These are phyloP conservation scores for Phaeosphaeriaceae sp. DNA, from an alignment of 2,329 filamentous ascomycete genomes.

Conservation along the genomic window DNA sequence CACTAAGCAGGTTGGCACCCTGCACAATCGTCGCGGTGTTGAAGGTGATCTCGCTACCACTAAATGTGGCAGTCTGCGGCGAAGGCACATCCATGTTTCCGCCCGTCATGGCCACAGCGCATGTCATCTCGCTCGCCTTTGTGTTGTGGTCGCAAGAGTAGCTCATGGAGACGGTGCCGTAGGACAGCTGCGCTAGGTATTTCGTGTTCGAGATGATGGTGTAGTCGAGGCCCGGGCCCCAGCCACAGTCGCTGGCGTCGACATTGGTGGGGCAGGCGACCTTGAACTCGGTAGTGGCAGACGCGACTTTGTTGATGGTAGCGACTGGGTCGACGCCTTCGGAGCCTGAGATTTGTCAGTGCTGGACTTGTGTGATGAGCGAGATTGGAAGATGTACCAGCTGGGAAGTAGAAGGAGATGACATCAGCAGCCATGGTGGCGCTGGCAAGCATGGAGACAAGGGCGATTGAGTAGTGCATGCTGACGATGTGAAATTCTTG, in stretches of 20 bases:
- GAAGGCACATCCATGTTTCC: conserved; percentile 16
- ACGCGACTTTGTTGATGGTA: conserved; percentile 25
- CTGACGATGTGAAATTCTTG: neutral
- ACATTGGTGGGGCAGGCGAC: conserved; percentile 30
- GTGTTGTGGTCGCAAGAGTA: conserved; percentile 35
- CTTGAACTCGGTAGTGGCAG: conserved; percentile 29
- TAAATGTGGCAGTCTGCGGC: conserved; percentile 22
- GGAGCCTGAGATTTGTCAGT: conserved; percentile 12
- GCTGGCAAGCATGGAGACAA: conserved; percentile 26
- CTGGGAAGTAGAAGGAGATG: conserved; percentile 31
- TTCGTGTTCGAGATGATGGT: conserved; percentile 27
- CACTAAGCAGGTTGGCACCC: conserved; percentile 29
- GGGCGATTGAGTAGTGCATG: conserved; percentile 32
- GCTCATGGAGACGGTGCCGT: conserved; percentile 26
- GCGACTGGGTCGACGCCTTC: conserved; percentile 31
- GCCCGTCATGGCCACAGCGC: conserved; percentile 29
- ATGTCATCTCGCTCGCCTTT: conserved; percentile 28
- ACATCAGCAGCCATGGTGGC: conserved; percentile 22
- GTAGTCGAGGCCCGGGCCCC: conserved; percentile 26
- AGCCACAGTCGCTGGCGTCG: conserved; percentile 33
- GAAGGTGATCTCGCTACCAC: conserved; percentile 26
- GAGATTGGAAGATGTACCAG: conserved; percentile 16
- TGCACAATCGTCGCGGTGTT: conserved; percentile 29
- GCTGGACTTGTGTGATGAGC: neutral
- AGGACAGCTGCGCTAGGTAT: conserved; percentile 28